Conservation (phyloP, 352 stramenopile species). For the Globisporangium cederbergense region DNA sequence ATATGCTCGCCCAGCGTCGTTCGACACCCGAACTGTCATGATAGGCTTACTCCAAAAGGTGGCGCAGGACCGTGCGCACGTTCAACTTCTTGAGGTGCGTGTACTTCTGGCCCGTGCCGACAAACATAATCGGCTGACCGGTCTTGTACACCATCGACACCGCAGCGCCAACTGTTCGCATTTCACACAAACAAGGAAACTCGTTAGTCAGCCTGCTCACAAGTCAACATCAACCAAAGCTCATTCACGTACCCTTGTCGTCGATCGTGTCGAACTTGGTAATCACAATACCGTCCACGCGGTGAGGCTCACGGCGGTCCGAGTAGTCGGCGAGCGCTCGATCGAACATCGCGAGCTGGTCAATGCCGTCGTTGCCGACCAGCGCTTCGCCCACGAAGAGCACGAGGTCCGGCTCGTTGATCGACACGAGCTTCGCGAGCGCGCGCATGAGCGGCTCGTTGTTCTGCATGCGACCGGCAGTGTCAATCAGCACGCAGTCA, state of each 20-base stretch:
- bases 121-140: conserved; percentile 98
- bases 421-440: conserved; percentile 95
- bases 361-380: conserved; percentile 98
- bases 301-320: conserved; percentile 79
- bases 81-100: conserved; percentile 98
- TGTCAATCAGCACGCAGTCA: conserved; percentile 99
- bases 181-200: background rate
- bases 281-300: conserved; percentile 98
- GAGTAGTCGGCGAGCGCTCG: conserved; percentile 88
- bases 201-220: background rate
- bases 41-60: conserved; percentile 85
- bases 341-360: conserved; percentile 97
- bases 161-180: conserved; percentile 92
- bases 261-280: conserved; percentile 99
- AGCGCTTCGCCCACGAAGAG: conserved; percentile 99
- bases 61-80: conserved; percentile 93
- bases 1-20: background rate
- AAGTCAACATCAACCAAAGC: conserved; percentile 6
- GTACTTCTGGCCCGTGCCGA: conserved; percentile 99
- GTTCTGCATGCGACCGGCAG: conserved; percentile 98
- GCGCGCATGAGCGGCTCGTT: conserved; percentile 99
- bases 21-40: background rate
- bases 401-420: conserved; percentile 96
- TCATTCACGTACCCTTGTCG: conserved; percentile 86
- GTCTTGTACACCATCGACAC: conserved; percentile 99